Percentiles rank a stretch among this genome's conserved stretches.
These are phyloP conservation scores for Auriscalpium vulgare DNA, from an alignment of 768 basidiomycete species.

Conservation along the genomic window DNA sequence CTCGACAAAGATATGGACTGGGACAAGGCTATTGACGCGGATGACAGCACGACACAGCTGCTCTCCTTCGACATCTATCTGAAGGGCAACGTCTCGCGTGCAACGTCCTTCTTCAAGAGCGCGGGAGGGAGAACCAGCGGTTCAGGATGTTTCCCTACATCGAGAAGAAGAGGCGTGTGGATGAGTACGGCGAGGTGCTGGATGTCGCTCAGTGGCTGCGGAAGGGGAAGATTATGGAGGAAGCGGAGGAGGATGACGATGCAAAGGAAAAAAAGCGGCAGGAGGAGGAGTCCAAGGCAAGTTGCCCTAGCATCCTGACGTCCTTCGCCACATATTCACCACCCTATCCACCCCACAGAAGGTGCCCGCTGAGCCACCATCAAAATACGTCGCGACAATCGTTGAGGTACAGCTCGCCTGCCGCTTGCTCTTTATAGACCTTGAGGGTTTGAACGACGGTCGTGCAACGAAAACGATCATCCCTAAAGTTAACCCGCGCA, in stretches of 20 bases:
- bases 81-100: slow-evolving; percentile 88
- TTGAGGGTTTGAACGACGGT: slow-evolving; percentile 96
- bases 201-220: slow-evolving; percentile 96
- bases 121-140: slow-evolving; percentile 60
- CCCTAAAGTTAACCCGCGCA: slow-evolving; percentile 91
- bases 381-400: slow-evolving; percentile 76
- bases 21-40: slow-evolving; percentile 52
- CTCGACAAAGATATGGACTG: slow-evolving; percentile 50
- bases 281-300: slow-evolving; percentile 79
- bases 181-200: slow-evolving; percentile 91
- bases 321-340: slow-evolving; percentile 2
- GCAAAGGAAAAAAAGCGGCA: slow-evolving; percentile 64
- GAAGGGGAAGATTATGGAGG: slow-evolving; percentile 85
- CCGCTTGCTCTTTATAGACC: slow-evolving; percentile 83
- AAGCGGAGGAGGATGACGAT: slow-evolving; percentile 81
- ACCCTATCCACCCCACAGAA: slow-evolving; percentile 34
- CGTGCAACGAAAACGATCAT: slow-evolving; percentile 96
- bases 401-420: slow-evolving; percentile 79
- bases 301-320: slow-evolving; percentile 1
- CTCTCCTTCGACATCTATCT: slow-evolving; percentile 95
- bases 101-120: slow-evolving; percentile 82
- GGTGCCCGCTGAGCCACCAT: slow-evolving; percentile 77
- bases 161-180: slow-evolving; percentile 86
- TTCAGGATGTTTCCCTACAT: slow-evolving; percentile 98
- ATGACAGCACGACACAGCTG: slow-evolving; percentile 66